Conservation (phyloP, 2,329 filamentous ascomycete genomes). For the Rhinocladiella similis region DNA sequence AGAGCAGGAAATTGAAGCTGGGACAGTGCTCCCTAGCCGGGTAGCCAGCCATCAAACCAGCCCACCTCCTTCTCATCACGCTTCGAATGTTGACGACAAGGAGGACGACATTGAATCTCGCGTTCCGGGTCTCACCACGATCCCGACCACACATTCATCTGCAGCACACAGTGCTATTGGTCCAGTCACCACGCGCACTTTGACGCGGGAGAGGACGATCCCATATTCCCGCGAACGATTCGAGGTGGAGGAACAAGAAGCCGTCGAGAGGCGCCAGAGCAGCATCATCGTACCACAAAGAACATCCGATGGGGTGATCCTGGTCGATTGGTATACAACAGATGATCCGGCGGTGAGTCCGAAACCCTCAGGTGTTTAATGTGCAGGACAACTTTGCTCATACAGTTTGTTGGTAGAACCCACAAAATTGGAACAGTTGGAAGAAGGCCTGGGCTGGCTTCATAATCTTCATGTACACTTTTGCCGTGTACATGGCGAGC, state of each 20-base stretch:
- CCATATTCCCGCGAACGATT: conserved; percentile 33
- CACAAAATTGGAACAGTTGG: conserved; percentile 39
- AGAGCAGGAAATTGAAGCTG: conserved; percentile 19
- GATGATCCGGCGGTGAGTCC: conserved; percentile 47
- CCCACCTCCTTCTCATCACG: not conserved
- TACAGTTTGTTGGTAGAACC: conserved; percentile 39
- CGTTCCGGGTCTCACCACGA: conserved; percentile 7
- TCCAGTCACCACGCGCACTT: conserved; percentile 24
- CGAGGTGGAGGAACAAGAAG: conserved; percentile 34
- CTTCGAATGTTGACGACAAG: not conserved
- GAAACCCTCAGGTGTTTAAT: not conserved
- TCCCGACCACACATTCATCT: conserved; percentile 17
- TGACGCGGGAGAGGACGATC: conserved; percentile 29
- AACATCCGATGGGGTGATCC: conserved; percentile 38
- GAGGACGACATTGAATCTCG: conserved; percentile 16
- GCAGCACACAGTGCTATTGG: conserved; percentile 5
- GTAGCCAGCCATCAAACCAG: conserved; percentile 2
- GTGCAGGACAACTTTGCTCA: not conserved
- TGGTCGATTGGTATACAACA: conserved; percentile 44
- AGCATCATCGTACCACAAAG: conserved; percentile 35
- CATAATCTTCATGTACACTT: conserved; percentile 34
- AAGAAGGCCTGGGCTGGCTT: conserved; percentile 32
- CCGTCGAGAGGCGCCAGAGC: conserved; percentile 32
- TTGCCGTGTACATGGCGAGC: conserved; percentile 39
- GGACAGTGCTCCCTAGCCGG: not conserved